Base-by-base conservation (phyloP, 768 basidiomycete species). In the Polyporus arcularius region DNA sequence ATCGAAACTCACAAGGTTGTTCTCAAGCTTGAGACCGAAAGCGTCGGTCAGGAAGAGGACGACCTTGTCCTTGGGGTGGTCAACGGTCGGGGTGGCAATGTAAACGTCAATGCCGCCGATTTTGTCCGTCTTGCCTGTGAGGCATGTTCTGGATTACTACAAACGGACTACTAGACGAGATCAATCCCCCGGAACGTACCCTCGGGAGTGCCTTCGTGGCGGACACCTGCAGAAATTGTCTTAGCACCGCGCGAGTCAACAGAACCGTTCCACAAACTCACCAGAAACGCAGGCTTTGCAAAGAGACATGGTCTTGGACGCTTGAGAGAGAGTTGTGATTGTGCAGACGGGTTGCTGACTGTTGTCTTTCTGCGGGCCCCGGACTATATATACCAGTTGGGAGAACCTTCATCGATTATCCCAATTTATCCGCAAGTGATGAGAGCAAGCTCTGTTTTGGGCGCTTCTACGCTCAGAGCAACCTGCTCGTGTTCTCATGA, bases 201-300 rank as follows among this genome's bases (percentile, higher is more conserved):
- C 57, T 71, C 70, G 6, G 76, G 66, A 14, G 68, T 70, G 28
- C 75, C 78, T 51, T 76, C 74, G 54, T 76, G 73, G 55, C 68
- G 71, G 49, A 75, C 72, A 43, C 73, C 76, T 75, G 18, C 10
- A 38, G 18, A 30, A 10, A 41, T n/a, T 7, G 12, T n/a, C 45
- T 26, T 39, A 39, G 15, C 15, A 49, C 11, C 6, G 5, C 35
- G 35, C 9, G n/a, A 32, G n/a, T 6, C 9, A 16, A 18, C 53
- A 30, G 4, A 32, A 4, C 1, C 14, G 21, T 12, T 18, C 15
- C 11, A 11, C 8, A 38, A n/a, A 55, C 73, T 42, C 55, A 83
- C 86, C 85, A 70, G 76, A 76, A 56, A 86, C 60, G 58, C 86
- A 88, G 65, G 87, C 70, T 59, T 78, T 73, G 73, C 85, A 85